Percentiles rank a stretch among this genome's conserved stretches.
phyloP scores from a whole-genome alignment of 2,329 filamentous ascomycete genomes.

The Epichloe gansuensis region DNA sequence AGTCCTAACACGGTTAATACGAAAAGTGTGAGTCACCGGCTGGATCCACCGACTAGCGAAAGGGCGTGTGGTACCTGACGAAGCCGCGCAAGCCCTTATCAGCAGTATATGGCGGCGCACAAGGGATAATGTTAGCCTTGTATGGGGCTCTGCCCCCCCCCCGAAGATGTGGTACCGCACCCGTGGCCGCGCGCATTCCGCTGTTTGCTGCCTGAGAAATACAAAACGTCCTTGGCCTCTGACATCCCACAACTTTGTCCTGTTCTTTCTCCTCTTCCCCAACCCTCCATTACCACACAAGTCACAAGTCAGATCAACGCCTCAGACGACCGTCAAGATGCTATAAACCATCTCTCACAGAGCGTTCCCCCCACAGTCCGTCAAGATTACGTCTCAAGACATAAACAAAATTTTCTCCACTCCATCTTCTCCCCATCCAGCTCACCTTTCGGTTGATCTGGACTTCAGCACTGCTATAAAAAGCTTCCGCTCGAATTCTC shows the following conservation, averaged over 20 bases:
- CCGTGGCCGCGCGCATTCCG: slow-evolving; percentile 6
- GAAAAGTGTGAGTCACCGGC: slow-evolving; percentile 23
- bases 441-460: slow-evolving; percentile 52
- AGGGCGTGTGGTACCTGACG: slow-evolving; percentile 12
- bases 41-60: slow-evolving; percentile 14
- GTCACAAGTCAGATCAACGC: slow-evolving; percentile 16
- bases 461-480: slow-evolving; percentile 50
- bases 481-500: slow-evolving; percentile 44
- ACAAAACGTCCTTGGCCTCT: slow-evolving; percentile 25
- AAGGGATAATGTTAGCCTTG: neutral
- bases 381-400: slow-evolving; percentile 41
- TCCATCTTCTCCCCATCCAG: slow-evolving; percentile 29
- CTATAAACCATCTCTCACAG: slow-evolving; percentile 38
- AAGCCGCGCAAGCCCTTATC: slow-evolving; percentile 2
- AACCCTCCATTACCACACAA: slow-evolving; percentile 21
- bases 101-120: neutral
- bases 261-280: slow-evolving; percentile 19
- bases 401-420: slow-evolving; percentile 29
- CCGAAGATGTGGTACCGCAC: slow-evolving; percentile 8
- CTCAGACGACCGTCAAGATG: slow-evolving; percentile 39
- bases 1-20: slow-evolving; percentile 18
- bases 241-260: slow-evolving; percentile 9
- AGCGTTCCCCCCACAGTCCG: slow-evolving; percentile 25
- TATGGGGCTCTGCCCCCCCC: neutral
- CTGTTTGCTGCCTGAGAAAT: slow-evolving; percentile 33